These are phyloP conservation scores for Coemansia brasiliensis DNA, from an alignment of 192 early-diverging fungal genomes.

Conservation along the genomic window DNA sequence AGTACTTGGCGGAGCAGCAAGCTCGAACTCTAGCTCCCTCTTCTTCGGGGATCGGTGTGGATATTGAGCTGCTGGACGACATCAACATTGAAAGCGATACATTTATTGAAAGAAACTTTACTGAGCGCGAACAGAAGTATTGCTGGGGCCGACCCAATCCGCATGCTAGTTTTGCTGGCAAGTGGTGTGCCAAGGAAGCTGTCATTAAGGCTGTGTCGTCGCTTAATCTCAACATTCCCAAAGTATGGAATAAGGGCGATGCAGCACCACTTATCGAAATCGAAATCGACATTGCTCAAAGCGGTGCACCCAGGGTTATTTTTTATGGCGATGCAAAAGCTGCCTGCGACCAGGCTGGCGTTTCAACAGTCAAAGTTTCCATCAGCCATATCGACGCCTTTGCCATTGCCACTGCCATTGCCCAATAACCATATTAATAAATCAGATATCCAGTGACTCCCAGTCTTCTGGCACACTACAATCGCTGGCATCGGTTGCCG, in stretches of 20 bases:
- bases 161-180: conserved; percentile 84
- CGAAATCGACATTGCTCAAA: conserved; percentile 70
- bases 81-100: conserved; percentile 79
- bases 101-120: conserved; percentile 94
- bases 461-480: conserved; percentile 39
- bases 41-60: conserved; percentile 71
- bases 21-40: conserved; percentile 2
- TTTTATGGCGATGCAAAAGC: conserved; percentile 81
- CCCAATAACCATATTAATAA: conserved; percentile 19
- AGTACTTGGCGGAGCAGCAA: conserved; percentile 20
- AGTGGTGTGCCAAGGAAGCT: conserved; percentile 96
- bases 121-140: conserved; percentile 73
- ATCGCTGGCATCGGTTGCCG: conserved; percentile 6
- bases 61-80: conserved; percentile 83
- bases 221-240: conserved; percentile 43
- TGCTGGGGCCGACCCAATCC: conserved; percentile 71
- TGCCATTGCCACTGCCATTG: conserved; percentile 85
- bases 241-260: conserved; percentile 76
- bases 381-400: conserved; percentile 91
- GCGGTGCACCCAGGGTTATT: conserved; percentile 77
- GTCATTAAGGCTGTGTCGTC: conserved; percentile 91
- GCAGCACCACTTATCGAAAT: conserved; percentile 89
- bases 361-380: conserved; percentile 78
- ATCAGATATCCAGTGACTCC: conserved; percentile 31
- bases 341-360: conserved; percentile 68